Evolutionary conservation across 2,329 filamentous ascomycete species (phyloP), one percentile per base, ranked within the genome.

Genomic region (Tolypocladium pustulatum): DNA sequence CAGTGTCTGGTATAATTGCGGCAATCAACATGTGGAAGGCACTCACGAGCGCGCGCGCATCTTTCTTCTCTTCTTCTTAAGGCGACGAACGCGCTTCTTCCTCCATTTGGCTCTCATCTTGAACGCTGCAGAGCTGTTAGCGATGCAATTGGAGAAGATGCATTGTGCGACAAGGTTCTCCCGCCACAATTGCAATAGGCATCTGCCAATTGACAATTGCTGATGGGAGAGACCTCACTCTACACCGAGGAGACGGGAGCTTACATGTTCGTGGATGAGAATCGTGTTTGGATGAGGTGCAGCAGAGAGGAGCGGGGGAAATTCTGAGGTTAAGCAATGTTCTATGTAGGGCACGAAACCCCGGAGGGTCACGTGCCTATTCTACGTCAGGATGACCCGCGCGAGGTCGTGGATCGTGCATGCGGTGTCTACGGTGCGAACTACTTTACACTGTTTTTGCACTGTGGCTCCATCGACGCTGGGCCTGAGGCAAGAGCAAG

Each of bases 21-120:
- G 15, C 9, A 5, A 32, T 27, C 25, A 27, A 30, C 9, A 1
- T 12, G 41, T 49, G 25, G 22, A 20, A n/a, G 25, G 38, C 40
- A 81, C 91, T 85, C 85, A 97, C 94, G 87, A 92, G 83, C 94
- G 83, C 73, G 93, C 94, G 78, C 94, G 87, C 82, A 94, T 96
- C 93, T 99, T 99, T 91, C 94, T 95, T 84, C 94, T 91, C 92
- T 99, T 99, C 78, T 92, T 89, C 89, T 97, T 97, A 80, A 99
- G 91, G 81, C 94, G 88, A 75, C 94, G 86, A 82, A 96, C 92
- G 79, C 94, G 87, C 93, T 99, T 99, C 90, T 99, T 99, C 86
- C 93, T 94, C 94, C 94, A 97, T 86, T 97, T 97, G 77, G 91
- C 92, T 94, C 93, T 83, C 84, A 87, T 85, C 80, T 80, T 85